Evolutionary conservation across 352 stramenopile genomes (phyloP).

Genomic region (Phytophthora hibernalis): DNA sequence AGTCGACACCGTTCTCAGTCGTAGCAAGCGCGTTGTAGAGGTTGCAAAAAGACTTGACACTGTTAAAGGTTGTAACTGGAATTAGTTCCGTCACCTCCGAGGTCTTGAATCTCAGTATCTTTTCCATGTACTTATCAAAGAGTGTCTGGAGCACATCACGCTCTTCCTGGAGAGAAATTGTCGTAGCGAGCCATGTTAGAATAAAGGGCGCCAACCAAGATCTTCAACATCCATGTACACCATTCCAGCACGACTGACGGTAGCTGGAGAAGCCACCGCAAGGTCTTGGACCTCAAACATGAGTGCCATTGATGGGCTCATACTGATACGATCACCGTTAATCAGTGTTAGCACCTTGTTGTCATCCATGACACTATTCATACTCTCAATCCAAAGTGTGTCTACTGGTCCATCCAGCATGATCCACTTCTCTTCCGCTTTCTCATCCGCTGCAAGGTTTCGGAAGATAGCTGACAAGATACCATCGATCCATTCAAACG

Average conservation of each 20-base stretch:
- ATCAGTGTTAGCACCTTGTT: conserved; percentile 90
- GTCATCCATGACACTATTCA: conserved; percentile 92
- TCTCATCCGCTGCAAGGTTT: conserved; percentile 78
- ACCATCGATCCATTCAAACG: conserved; percentile 89
- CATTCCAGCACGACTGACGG: conserved; percentile 93
- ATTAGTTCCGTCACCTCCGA: conserved; percentile 78
- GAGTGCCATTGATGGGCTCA: conserved; percentile 89
- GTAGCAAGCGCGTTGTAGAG: conserved; percentile 84
- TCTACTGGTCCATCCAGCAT: conserved; percentile 90
- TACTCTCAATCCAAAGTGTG: conserved; percentile 91
- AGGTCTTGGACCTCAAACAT: conserved; percentile 97
- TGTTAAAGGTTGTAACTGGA: conserved; percentile 82
- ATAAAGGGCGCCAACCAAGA: conserved; percentile 83
- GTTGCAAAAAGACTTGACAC: conserved; percentile 87
- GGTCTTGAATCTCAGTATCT: conserved; percentile 70
- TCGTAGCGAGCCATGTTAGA: conserved; percentile 75
- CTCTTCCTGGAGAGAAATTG: conserved; percentile 68
- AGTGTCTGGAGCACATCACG: conserved; percentile 68
- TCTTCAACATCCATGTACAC: conserved; percentile 94
- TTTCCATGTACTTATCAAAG: conserved; percentile 88
- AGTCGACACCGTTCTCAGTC: conserved; percentile 75
- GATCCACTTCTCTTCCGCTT: conserved; percentile 89
- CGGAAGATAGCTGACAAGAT: conserved; percentile 87
- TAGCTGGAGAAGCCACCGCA: conserved; percentile 93
- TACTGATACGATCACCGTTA: conserved; percentile 88